Base-by-base conservation (phyloP, 257 asterid species). In the Lycium barbarum region DNA sequence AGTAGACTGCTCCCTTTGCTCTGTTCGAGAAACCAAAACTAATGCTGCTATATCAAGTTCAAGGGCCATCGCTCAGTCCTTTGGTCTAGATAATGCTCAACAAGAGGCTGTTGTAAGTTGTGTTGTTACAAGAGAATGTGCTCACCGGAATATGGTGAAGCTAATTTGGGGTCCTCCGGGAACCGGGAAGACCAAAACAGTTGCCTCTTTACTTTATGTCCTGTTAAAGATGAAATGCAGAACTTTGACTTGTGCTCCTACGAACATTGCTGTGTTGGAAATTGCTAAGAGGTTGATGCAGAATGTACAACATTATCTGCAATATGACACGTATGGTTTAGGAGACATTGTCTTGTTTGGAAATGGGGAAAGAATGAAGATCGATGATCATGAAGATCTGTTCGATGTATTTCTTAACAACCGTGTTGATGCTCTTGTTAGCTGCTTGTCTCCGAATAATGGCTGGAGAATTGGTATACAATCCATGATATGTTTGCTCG, bases 111-210 rank as follows among this genome's bases (percentile, higher is more conserved):
- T 92, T 15, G 9, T 85, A 76, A 84, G 85, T 36, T 87, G 93
- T 58, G 20, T 90, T 80, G 86, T 84, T 5, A 45, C 89, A 12
- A 86, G 85, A 51, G 83, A 84, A 83, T 91, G 94, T 53, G 10
- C 0, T 36, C 92, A 91, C 1, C 33, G 1, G 55, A 90, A 71
- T 2, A 86, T 35, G 13, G 90, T 88, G 13, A 89, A 88, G 90
- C 85, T 91, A 81, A 85, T 89, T 45, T 90, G 93, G 93, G 93
- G 93, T 57, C 93, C 95, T 0, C 93, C 93, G 0, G 93, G 93
- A 26, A 92, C 93, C 1, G 93, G 93, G 26, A 90, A 92, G 53
- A 92, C 93, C 0, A 92, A 88, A 43, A 92, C 95, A 7, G 82
- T 88, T 12, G 86, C 91, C 13, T 80, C 90, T 1, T 62, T 92